phyloP scores from a whole-genome alignment of 768 basidiomycete species.

The Leccinum truebloodii region DNA sequence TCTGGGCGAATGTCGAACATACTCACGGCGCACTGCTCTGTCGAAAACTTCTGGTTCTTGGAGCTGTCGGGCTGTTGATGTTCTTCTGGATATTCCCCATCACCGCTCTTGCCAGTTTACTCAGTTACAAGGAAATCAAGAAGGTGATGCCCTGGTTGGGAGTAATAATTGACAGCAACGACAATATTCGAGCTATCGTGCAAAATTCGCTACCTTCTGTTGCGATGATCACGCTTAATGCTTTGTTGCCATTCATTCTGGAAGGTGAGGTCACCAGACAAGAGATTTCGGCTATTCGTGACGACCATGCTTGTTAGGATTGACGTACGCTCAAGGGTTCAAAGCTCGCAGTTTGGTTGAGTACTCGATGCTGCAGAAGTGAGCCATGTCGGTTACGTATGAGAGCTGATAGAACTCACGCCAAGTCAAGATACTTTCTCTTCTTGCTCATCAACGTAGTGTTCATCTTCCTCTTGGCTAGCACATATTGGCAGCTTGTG shows the following conservation, averaged over 20 bases:
- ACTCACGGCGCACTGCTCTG: constrained; percentile 56
- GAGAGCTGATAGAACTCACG: constrained; percentile 9
- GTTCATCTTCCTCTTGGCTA: constrained; percentile 90
- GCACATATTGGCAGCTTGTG: constrained; percentile 89
- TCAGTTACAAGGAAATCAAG: constrained; percentile 94
- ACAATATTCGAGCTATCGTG: constrained; percentile 79
- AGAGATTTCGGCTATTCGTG: neutral
- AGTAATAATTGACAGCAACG: constrained; percentile 77
- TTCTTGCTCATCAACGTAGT: constrained; percentile 92
- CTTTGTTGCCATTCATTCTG: constrained; percentile 81
- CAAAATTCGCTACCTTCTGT: constrained; percentile 94
- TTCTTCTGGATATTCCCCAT: constrained; percentile 95
- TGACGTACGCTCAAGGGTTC: constrained; percentile 91
- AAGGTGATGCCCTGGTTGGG: constrained; percentile 88
- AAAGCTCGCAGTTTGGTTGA: constrained; percentile 92
- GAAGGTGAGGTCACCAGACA: constrained; percentile 56
- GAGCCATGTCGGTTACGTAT: constrained; percentile 22
- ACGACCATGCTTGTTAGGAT: constrained; percentile 36
- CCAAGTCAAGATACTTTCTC: constrained; percentile 74
- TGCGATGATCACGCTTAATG: constrained; percentile 89
- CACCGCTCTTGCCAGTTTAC: constrained; percentile 77
- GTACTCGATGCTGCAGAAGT: constrained; percentile 92
- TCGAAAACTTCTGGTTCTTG: constrained; percentile 72
- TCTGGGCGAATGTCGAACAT: constrained; percentile 89
- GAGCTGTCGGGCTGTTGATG: constrained; percentile 69